A percentile compares a stretch with the other conserved stretches of the same genome.
Conservation (phyloP, 805 yeast genomes). For the Cyberlindnera bimundalis region DNA sequence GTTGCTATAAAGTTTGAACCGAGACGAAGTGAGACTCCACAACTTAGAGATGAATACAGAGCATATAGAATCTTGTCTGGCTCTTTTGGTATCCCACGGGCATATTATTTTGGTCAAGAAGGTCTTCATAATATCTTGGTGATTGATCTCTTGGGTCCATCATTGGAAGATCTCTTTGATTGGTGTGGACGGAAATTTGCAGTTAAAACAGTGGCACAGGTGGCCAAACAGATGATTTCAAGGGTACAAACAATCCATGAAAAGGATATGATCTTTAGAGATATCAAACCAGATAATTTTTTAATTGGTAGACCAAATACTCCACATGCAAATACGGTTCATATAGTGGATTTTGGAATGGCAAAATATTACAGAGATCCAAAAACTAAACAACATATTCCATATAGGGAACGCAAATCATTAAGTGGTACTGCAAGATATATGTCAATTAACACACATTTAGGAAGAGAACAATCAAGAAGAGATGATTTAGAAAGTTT, state of each 20-base stretch:
- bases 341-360: constrained; percentile 97
- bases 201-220: constrained; percentile 86
- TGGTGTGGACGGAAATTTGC: constrained; percentile 95
- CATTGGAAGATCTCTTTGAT: constrained; percentile 92
- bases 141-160: constrained; percentile 92
- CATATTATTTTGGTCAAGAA: constrained; percentile 98
- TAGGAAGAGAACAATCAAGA: constrained; percentile 95
- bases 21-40: constrained; percentile 95
- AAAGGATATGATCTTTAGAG: constrained; percentile 89
- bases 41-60: constrained; percentile 91
- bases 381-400: constrained; percentile 90
- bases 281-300: constrained; percentile 96
- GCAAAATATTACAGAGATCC: constrained; percentile 98
- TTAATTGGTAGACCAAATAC: constrained; percentile 86
- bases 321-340: constrained; percentile 79
- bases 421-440: constrained; percentile 98
- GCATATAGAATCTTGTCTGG: constrained; percentile 88
- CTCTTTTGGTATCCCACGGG: constrained; percentile 84
- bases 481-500: constrained; percentile 95
- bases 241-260: constrained; percentile 85
- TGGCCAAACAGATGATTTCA: constrained; percentile 90
- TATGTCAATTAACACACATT: constrained; percentile 95
- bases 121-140: constrained; percentile 94
- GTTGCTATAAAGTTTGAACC: constrained; percentile 98
- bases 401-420: constrained; percentile 93